Evolutionary conservation across 2,329 filamentous ascomycete genomes (phyloP), one percentile per base, ranked within the genome.

Genomic region (Cercospora janseana): DNA sequence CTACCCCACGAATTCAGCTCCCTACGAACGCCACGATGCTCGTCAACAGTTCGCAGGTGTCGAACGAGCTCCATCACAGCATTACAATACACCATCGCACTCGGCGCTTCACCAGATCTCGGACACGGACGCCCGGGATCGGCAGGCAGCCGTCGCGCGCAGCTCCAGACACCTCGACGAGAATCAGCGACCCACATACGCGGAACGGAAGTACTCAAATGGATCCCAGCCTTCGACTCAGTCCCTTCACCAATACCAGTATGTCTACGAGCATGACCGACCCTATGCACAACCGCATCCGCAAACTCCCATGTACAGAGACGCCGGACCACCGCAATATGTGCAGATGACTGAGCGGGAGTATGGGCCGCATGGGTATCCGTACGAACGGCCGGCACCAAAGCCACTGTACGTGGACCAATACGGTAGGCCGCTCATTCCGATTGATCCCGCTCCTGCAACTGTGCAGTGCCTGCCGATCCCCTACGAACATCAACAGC

Each of bases 401-500:
- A 59, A 60, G 40, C 57, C 60, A 2, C 52, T 63, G n/a, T 67
- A 65, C 50, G 61, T 66, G n/a, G 65, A 67, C 32, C 56, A 66
- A 41, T 65, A 65, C 48, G 65, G 65, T 28, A 54, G 59, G 8
- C 60, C 56, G 4, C 45, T 67, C 7, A 58, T 63, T 26, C 62
- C 61, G 4, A 57, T 63, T 32, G 61, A 66, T 46, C 38, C 57
- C 24, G 57, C 54, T 4, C 61, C 61, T 4, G 61, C 61, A 5
- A 61, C 60, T 3, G 54, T 63, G 21, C 62, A 64, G 34, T 63
- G 60, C 40, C 42, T 52, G 18, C 57, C 58, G 21, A 56, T 57
- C 40, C 60, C 57, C n/a, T 60, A 60, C 42, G 61, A 61, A 15
- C 62, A 61, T 34, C 57, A 58, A 52, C 57, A 61, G 42, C 42